These are phyloP conservation scores for Agroathelia rolfsii DNA, from an alignment of 1,284 basidiomycete genomes.

Conservation along the genomic window DNA sequence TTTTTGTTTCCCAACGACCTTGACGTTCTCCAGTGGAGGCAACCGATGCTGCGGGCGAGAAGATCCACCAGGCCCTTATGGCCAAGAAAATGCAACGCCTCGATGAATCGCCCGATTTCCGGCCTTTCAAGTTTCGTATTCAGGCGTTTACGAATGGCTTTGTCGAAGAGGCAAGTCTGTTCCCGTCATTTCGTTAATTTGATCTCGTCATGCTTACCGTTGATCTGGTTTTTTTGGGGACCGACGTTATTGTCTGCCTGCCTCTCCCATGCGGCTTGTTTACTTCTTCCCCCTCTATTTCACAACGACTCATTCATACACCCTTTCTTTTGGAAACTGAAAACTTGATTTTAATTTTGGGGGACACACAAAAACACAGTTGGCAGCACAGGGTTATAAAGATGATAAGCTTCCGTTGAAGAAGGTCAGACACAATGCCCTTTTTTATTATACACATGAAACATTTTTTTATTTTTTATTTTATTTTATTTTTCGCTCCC, in stretches of 20 bases:
- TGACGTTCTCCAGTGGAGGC: slow-evolving; percentile 63
- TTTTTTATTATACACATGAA: too few relatives aligned
- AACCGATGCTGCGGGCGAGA: slow-evolving; percentile 89
- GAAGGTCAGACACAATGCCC: slow-evolving; percentile 42
- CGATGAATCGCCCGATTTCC: slow-evolving; percentile 92
- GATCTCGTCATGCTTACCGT: too few relatives aligned
- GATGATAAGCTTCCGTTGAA: slow-evolving; percentile 86
- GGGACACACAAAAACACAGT: slow-evolving; percentile 36
- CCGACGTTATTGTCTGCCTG: background rate
- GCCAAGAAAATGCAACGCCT: slow-evolving; percentile 95
- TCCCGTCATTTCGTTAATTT: slow-evolving; percentile 3
- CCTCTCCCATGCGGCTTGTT: too few relatives aligned
- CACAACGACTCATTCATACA: too few relatives aligned
- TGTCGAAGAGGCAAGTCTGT: slow-evolving; percentile 68
- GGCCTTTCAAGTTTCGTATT: slow-evolving; percentile 99
- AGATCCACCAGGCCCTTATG: slow-evolving; percentile 98
- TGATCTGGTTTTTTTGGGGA: background rate
- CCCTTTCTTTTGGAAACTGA: too few relatives aligned
- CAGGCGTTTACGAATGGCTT: slow-evolving; percentile 98
- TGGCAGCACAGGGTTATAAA: slow-evolving; percentile 69
- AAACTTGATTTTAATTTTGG: slow-evolving; percentile 11
- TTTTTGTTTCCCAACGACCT: slow-evolving; percentile 9
- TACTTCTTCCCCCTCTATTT: too few relatives aligned
- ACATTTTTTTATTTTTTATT: too few relatives aligned
- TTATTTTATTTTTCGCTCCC: too few relatives aligned